Conservation (phyloP, 805 yeast species). For the Candida namnaoensis region DNA sequence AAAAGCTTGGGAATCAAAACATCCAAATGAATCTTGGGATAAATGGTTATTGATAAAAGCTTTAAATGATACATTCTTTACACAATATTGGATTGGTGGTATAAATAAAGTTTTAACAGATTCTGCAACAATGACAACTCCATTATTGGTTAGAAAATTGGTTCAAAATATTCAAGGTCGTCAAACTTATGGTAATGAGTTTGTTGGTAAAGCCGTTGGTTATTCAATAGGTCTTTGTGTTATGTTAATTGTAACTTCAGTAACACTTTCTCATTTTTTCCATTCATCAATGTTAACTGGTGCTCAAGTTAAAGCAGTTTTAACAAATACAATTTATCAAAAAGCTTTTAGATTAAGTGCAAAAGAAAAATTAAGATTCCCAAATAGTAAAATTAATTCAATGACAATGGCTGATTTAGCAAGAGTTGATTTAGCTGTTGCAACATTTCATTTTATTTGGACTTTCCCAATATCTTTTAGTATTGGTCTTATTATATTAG, state of each 20-base stretch:
- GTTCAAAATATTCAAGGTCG: constrained; percentile 54
- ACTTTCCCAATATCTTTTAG: constrained; percentile 57
- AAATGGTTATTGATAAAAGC: constrained; percentile 22
- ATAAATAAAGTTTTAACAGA: constrained; percentile 21
- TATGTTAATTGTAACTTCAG: constrained; percentile 41
- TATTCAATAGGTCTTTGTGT: constrained; percentile 62
- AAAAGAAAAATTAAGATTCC: constrained; percentile 46
- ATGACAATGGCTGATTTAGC: constrained; percentile 76
- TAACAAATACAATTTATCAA: constrained; percentile 61
- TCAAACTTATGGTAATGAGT: constrained; percentile 32
- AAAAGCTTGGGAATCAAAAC: constrained; percentile 13
- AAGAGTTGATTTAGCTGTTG: constrained; percentile 70
- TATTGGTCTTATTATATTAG: constrained; percentile 54
- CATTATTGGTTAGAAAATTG: constrained; percentile 56
- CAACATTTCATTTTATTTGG: constrained; percentile 55
- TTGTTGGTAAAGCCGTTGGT: constrained; percentile 56
- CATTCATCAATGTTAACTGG: constrained; percentile 57
- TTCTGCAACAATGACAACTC: constrained; percentile 40
- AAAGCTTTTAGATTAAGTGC: constrained; percentile 60
- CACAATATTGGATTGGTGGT: constrained; percentile 25
- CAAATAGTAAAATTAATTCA: constrained; percentile 67
- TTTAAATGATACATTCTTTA: constrained; percentile 24
- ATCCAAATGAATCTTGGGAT: constrained; percentile 15
- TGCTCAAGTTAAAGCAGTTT: constrained; percentile 58
- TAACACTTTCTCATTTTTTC: constrained; percentile 54